Percentiles rank a stretch among this genome's conserved stretches.
Conservation (phyloP, 2,329 filamentous ascomycete genomes). For the Pseudopyricularia cyperi region DNA sequence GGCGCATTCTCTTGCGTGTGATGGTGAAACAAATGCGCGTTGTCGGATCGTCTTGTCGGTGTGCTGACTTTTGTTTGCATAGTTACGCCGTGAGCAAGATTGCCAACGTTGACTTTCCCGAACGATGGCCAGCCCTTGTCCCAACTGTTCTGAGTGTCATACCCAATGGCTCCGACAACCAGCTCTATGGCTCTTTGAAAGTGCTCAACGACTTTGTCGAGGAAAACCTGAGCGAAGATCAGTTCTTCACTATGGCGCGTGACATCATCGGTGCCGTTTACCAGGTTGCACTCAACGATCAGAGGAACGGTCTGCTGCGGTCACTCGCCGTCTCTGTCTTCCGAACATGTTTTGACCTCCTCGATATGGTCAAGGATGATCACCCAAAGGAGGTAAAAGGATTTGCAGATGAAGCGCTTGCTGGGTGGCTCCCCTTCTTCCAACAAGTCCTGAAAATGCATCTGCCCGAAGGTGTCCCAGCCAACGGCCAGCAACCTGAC, state of each 20-base stretch:
- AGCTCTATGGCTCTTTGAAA: slow-evolving; percentile 79
- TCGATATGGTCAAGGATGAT: slow-evolving; percentile 94
- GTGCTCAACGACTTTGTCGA: slow-evolving; percentile 85
- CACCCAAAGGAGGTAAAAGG: slow-evolving; percentile 74
- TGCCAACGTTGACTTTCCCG: slow-evolving; percentile 82
- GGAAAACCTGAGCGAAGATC: slow-evolving; percentile 83
- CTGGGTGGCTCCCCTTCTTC: slow-evolving; percentile 84
- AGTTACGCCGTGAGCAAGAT: slow-evolving; percentile 82
- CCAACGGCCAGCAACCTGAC: slow-evolving; percentile 41
- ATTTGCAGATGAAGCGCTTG: slow-evolving; percentile 78
- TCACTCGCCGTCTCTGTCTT: slow-evolving; percentile 85
- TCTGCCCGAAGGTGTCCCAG: slow-evolving; percentile 51
- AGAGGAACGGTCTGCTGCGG: slow-evolving; percentile 61
- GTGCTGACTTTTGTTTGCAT: neutral
- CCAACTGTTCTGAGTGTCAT: slow-evolving; percentile 69
- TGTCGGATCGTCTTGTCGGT: neutral
- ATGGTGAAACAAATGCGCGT: too few relatives aligned
- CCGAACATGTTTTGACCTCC: slow-evolving; percentile 79
- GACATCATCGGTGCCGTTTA: slow-evolving; percentile 78
- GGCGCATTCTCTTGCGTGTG: slow-evolving; percentile 5
- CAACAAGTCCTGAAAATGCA: slow-evolving; percentile 61
- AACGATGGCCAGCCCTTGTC: slow-evolving; percentile 85
- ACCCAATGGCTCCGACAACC: slow-evolving; percentile 59
- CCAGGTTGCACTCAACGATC: slow-evolving; percentile 64
- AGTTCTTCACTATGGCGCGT: slow-evolving; percentile 82